These are phyloP conservation scores for Termitomyces sp. DNA, from an alignment of 1,284 basidiomycete species.

Conservation along the genomic window DNA sequence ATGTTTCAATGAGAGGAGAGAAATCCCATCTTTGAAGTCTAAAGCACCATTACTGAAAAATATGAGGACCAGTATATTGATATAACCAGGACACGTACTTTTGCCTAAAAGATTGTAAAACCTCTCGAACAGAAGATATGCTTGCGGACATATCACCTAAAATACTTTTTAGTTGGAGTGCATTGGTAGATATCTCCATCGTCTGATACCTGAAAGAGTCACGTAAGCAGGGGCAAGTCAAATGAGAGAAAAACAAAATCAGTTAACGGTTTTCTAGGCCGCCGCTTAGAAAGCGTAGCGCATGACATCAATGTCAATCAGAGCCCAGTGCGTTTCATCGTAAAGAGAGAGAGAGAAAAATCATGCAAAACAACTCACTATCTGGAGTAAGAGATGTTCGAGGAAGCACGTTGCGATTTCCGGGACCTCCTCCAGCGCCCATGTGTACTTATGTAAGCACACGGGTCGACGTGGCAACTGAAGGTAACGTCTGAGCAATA, in stretches of 20 bases:
- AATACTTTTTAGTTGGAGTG: constrained; percentile 22
- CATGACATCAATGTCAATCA: constrained; percentile 65
- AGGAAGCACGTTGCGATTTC: background rate
- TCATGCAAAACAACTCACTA: constrained; percentile 5
- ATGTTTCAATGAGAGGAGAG: constrained; percentile 86
- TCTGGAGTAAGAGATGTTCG: background rate
- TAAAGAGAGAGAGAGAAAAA: constrained; percentile 7
- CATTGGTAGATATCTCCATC: constrained; percentile 4
- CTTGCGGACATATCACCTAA: constrained; percentile 62
- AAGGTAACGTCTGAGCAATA: no score
- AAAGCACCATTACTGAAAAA: constrained; percentile 35
- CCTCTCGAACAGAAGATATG: constrained; percentile 55
- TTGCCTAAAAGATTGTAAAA: constrained; percentile 47
- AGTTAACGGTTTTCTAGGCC: constrained; percentile 90
- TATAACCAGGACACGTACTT: constrained; percentile 37
- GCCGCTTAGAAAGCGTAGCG: constrained; percentile 73
- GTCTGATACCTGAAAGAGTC: background rate
- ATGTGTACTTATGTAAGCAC: background rate
- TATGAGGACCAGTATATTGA: background rate
- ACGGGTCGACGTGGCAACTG: background rate
- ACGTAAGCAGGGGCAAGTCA: background rate
- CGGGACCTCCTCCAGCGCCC: background rate
- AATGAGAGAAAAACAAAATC: constrained; percentile 31
- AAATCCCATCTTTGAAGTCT: constrained; percentile 79
- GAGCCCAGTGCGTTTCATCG: constrained; percentile 91